A percentile compares a stretch with the other conserved stretches of the same genome.
These are phyloP conservation scores for Trichosanthes truncata DNA, from an alignment of 306 rosid species.

Conservation along the genomic window DNA sequence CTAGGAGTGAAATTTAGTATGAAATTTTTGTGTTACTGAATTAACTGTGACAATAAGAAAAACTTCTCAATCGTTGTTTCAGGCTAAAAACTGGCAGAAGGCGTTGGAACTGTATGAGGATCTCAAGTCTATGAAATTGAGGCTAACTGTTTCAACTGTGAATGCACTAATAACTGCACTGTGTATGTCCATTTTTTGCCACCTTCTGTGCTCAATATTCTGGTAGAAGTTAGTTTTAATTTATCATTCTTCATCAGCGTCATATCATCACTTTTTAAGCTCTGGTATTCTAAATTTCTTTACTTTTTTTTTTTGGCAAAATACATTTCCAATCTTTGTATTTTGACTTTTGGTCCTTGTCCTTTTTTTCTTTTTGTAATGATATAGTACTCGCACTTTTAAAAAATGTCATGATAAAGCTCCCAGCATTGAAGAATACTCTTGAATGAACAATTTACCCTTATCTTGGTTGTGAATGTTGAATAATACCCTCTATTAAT, in stretches of 20 bases:
- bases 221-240: background rate
- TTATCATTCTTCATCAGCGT: background rate
- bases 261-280: background rate
- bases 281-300: background rate
- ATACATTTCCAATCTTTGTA: background rate
- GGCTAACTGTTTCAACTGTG: constrained; percentile 62
- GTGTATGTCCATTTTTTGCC: constrained; percentile 41
- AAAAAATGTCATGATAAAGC: background rate
- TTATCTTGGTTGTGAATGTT: background rate
- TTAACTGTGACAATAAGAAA: constrained; percentile 13
- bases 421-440: background rate
- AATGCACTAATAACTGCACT: constrained; percentile 93
- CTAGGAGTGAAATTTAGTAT: background rate
- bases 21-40: constrained; percentile 6
- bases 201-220: background rate
- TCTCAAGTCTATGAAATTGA: constrained; percentile 55
- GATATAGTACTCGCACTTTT: background rate
- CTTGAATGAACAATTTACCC: background rate
- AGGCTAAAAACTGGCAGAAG: constrained; percentile 85
- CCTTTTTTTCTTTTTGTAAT: background rate
- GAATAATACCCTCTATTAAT: background rate
- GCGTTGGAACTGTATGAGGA: constrained; percentile 69
- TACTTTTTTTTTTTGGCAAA: background rate
- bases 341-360: background rate
- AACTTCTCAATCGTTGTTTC: constrained; percentile 28